A percentile compares a stretch with the other conserved stretches of the same genome.
Conservation (phyloP, 805 yeast species). For the Saccharomycopsis capsularis region DNA sequence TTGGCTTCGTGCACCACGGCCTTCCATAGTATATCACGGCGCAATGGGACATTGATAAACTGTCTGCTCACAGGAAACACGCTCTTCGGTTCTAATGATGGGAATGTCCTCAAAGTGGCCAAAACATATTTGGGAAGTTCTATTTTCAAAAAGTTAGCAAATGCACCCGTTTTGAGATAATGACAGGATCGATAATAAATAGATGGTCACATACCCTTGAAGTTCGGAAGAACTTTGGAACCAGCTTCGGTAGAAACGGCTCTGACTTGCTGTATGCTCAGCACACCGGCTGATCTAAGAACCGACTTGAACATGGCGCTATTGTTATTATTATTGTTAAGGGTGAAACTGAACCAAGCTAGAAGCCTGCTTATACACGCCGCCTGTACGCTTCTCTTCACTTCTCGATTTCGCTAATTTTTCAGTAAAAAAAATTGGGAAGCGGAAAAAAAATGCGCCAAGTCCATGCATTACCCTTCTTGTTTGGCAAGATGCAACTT, state of each 20-base stretch:
- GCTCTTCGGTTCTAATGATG: constrained; percentile 79
- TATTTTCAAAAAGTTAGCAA: neutral
- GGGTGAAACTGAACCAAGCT: too few species aligned
- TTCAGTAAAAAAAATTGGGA: too few species aligned
- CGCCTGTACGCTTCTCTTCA: too few species aligned
- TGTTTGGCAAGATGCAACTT: too few species aligned
- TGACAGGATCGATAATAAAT: neutral
- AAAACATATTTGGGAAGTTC: constrained; percentile 55
- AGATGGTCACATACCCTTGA: neutral
- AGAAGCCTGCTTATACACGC: too few species aligned
- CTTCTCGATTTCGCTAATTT: too few species aligned
- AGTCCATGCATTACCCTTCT: too few species aligned
- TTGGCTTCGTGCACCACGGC: constrained; percentile 93
- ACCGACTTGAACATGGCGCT: too few species aligned
- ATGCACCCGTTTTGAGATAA: too few species aligned
- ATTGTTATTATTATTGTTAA: too few species aligned
- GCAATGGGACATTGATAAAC: constrained; percentile 66
- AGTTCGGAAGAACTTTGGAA: neutral
- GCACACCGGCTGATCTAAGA: too few species aligned
- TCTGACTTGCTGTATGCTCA: neutral
- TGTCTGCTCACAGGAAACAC: constrained; percentile 69
- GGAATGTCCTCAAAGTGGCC: constrained; percentile 75
- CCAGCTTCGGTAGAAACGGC: neutral
- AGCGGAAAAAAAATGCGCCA: too few species aligned
- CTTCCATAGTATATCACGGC: constrained; percentile 90